phyloP scores from a whole-genome alignment of 78 protist species.

The Guillardia theta region DNA sequence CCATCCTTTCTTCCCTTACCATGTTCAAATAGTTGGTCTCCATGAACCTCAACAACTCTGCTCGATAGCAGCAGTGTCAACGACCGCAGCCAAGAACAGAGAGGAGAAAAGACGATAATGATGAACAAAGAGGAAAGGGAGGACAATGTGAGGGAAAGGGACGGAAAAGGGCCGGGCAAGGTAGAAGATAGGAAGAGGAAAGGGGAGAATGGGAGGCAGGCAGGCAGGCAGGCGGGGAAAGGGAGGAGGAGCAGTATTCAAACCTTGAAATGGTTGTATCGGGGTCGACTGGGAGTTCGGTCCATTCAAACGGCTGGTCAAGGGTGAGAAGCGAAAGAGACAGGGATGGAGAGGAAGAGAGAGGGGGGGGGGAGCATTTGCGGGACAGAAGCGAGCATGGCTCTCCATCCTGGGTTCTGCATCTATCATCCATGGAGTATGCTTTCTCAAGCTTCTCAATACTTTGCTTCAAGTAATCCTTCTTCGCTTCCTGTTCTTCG shows the following conservation, averaged over 20 bases:
- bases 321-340: background rate
- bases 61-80: background rate
- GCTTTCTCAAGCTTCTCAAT: too few species aligned
- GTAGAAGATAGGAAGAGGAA: background rate
- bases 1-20: too few species aligned
- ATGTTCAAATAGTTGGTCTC: background rate
- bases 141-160: background rate
- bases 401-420: too few species aligned
- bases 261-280: too few species aligned
- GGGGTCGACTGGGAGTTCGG: too few species aligned
- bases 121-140: background rate
- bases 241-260: background rate
- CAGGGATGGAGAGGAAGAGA: background rate
- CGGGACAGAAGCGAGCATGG: too few species aligned
- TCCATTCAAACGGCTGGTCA: too few species aligned
- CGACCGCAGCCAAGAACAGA: background rate
- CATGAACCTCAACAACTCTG: background rate
- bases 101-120: background rate
- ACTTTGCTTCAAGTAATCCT: too few species aligned
- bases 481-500: too few species aligned
- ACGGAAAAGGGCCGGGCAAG: too few species aligned
- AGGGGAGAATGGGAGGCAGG: background rate
- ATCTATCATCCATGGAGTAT: too few species aligned
- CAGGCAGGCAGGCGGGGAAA: background rate
- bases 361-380: too few species aligned